These are phyloP conservation scores for Phytophthora podocarpi DNA, from an alignment of 352 stramenopile genomes.

Conservation along the genomic window DNA sequence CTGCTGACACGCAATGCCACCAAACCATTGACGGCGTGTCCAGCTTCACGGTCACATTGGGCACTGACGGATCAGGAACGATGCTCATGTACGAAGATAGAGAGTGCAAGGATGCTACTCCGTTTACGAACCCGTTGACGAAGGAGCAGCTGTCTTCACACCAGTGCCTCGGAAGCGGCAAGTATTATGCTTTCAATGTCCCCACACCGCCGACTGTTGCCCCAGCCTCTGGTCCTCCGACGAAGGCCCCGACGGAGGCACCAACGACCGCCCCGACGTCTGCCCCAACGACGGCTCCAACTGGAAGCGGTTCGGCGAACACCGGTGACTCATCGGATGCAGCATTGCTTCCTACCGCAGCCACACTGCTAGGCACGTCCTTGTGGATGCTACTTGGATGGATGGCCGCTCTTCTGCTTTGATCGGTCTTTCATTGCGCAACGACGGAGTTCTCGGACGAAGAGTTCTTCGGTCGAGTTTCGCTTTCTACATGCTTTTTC, in stretches of 20 bases:
- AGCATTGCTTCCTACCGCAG: neutral
- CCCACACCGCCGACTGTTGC: neutral
- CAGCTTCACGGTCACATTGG: slow-evolving; percentile 9
- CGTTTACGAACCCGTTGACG: neutral
- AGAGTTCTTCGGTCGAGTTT: slow-evolving; percentile 4
- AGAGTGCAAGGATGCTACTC: neutral
- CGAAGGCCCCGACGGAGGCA: no score
- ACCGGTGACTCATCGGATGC: neutral
- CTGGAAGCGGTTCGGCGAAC: neutral
- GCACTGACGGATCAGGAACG: slow-evolving; percentile 4
- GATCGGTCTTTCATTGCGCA: no score
- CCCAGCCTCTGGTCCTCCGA: no score
- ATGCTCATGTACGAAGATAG: slow-evolving; percentile 10
- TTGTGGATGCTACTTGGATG: neutral
- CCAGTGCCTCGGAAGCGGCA: slow-evolving; percentile 4
- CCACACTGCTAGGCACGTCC: neutral
- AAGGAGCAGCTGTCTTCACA: slow-evolving; percentile 5
- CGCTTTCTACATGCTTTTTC: neutral
- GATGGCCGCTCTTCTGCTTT: neutral
- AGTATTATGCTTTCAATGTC: slow-evolving; percentile 13
- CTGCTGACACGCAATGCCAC: slow-evolving; percentile 8
- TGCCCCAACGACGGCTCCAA: neutral
- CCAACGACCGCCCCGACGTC: neutral
- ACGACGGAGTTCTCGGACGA: neutral
- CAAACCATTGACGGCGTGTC: neutral